Evolutionary conservation across 73 alveolate species (phyloP).

Genomic region (Paramecium caudatum): DNA sequence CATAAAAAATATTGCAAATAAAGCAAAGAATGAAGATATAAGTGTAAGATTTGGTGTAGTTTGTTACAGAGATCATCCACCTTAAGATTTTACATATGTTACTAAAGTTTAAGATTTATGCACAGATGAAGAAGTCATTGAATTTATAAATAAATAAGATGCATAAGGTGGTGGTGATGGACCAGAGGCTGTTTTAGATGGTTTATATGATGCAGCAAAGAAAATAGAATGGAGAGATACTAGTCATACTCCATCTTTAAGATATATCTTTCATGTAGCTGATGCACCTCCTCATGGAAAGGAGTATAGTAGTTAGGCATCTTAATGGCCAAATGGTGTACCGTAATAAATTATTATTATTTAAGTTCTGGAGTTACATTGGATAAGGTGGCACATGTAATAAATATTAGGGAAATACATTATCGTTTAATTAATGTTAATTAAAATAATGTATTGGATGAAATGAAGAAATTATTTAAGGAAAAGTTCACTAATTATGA

Average conservation of each 20-base stretch:
- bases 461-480: conserved; percentile 63
- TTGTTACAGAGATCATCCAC: conserved; percentile 94
- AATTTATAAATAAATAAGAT: conserved; percentile 78
- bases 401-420: conserved; percentile 72
- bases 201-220: conserved; percentile 88
- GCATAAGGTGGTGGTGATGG: conserved; percentile 91
- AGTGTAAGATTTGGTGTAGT: conserved; percentile 89
- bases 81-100: conserved; percentile 84
- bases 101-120: conserved; percentile 85
- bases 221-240: conserved; percentile 91
- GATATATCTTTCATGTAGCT: conserved; percentile 91
- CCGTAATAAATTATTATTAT: conserved; percentile 28
- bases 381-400: conserved; percentile 75
- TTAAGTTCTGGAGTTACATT: conserved; percentile 65
- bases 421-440: conserved; percentile 68
- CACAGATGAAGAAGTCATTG: conserved; percentile 81
- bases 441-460: not conserved
- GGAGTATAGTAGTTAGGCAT: conserved; percentile 13
- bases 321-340: conserved; percentile 53
- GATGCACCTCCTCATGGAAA: conserved; percentile 96
- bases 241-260: conserved; percentile 79
- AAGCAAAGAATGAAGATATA: conserved; percentile 82
- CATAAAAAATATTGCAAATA: conserved; percentile 80
- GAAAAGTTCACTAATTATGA: conserved; percentile 75
- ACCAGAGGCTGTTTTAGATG: conserved; percentile 95